Evolutionary conservation across 1,139 yeast genomes (phyloP), one percentile per base, ranked within the genome.

Genomic region (Candida sp.): DNA sequence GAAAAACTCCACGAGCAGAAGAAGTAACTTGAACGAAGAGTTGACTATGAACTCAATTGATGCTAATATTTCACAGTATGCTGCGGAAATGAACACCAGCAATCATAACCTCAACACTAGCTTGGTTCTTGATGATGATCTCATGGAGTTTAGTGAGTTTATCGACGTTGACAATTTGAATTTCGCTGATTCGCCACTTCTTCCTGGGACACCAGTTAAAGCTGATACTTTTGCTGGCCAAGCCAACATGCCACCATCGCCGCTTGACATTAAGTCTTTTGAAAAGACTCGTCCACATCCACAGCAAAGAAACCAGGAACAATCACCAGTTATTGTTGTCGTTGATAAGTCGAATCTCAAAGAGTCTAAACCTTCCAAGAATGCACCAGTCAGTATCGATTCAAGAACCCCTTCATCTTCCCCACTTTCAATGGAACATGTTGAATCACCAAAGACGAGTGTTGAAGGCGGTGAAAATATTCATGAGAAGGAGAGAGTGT

Each of bases 131-230:
- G 64, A 53, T 47, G 61, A 61, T 32, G 83, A 78, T 43, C 65
- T 80, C 26, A 74, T 79, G 70, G 92, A 86, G 58, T 83, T 87
- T 58, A 81, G 87, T 42, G 87, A 85, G 54, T 81, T 82, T 61
- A 83, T 88, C 47, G 85, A 86, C 62, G 83, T 86, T 59, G 91
- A 75, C 30, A 66, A 72, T 55, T 63, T 73, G 57, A 71, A 69
- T 55, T 71, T 74, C 49, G 60, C 67, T 4, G 53, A 58, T 44
- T 62, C 68, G 7, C 67, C 68, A 9, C 51, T 26, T 28, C 52
- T 30, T 39, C 46, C 46, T 12, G 40, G 34, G 8, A 30, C 44
- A 6, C 41, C 44, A 12, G 11, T 30, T 37, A 35, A 7, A 8
- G 22, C n/a, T 5, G 47, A 23, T 26, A 35, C 11, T 38, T 42